Percentiles rank a stretch among this genome's conserved stretches.
Evolutionary conservation across 306 rosid genomes (phyloP).

Genomic region (Neltuma alba): DNA sequence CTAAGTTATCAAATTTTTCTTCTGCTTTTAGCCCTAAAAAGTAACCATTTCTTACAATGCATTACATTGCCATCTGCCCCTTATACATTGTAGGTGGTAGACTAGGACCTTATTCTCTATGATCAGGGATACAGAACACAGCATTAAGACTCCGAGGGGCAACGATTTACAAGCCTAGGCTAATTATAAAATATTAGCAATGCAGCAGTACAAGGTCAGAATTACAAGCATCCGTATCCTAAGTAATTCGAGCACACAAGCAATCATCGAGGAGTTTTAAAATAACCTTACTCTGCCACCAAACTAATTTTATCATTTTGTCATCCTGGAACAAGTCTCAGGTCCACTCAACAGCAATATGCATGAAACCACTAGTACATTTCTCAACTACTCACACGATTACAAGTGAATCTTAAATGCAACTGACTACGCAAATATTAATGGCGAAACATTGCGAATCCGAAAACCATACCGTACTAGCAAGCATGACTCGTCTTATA

Average conservation of each 20-base stretch:
- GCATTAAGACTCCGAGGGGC: background rate
- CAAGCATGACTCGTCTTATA: background rate
- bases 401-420: background rate
- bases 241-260: background rate
- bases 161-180: background rate
- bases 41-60: background rate
- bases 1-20: background rate
- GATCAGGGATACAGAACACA: background rate
- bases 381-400: background rate
- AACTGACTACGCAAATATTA: background rate
- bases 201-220: background rate
- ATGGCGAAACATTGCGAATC: background rate
- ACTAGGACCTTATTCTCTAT: background rate
- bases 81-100: background rate
- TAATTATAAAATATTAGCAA: background rate
- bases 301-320: background rate
- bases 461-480: too few species aligned
- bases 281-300: background rate
- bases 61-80: background rate
- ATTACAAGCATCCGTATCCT: background rate
- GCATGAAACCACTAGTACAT: background rate
- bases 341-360: background rate
- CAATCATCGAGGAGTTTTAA: background rate
- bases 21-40: background rate
- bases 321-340: background rate